Conservation (phyloP, 805 yeast species). For the Pichia kluyveri region DNA sequence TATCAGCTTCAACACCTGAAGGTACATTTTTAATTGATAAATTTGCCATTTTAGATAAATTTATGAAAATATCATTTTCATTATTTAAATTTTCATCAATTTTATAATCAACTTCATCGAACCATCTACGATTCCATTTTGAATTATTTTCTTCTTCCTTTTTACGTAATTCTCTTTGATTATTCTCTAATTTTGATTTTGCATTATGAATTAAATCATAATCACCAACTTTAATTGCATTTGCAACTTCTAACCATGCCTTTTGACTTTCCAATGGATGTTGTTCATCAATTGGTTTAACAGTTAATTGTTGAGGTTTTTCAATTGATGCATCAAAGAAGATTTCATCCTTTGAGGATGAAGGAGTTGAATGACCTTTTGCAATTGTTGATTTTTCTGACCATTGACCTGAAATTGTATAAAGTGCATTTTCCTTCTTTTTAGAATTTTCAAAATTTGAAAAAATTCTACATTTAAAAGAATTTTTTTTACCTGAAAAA, state of each 20-base stretch:
- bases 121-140: slow-evolving; percentile 80
- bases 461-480: slow-evolving; percentile 78
- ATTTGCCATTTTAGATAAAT: slow-evolving; percentile 38
- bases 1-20: slow-evolving; percentile 42
- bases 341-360: slow-evolving; percentile 36
- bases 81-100: slow-evolving; percentile 19
- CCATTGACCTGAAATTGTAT: slow-evolving; percentile 90
- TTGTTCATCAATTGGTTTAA: slow-evolving; percentile 79
- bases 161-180: slow-evolving; percentile 75
- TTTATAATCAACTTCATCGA: slow-evolving; percentile 39
- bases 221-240: slow-evolving; percentile 69
- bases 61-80: slow-evolving; percentile 23
- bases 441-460: slow-evolving; percentile 39
- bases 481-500: slow-evolving; percentile 89
- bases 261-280: slow-evolving; percentile 72
- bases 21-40: slow-evolving; percentile 58
- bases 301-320: slow-evolving; percentile 48
- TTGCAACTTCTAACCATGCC: slow-evolving; percentile 89
- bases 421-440: slow-evolving; percentile 56
- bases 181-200: slow-evolving; percentile 73
- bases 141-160: slow-evolving; percentile 56
- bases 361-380: slow-evolving; percentile 40
- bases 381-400: slow-evolving; percentile 61
- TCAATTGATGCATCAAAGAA: slow-evolving; percentile 55
- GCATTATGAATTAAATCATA: slow-evolving; percentile 66